Evolutionary conservation across 2,329 filamentous ascomycete species (phyloP), one percentile per base, ranked within the genome.

Genomic region (Biscogniauxia sp.): DNA sequence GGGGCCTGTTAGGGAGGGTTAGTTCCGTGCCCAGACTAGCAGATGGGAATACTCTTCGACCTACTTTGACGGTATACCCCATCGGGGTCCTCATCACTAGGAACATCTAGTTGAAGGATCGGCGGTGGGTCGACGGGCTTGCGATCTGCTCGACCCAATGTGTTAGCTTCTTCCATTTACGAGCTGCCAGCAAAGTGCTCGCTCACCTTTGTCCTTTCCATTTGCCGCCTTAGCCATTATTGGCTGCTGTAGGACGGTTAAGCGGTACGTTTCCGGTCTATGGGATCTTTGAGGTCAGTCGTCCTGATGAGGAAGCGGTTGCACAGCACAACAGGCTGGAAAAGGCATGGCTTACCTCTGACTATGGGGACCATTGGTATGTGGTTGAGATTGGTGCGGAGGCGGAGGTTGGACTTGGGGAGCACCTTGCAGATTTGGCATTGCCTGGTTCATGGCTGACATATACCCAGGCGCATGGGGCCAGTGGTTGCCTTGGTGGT

Each of bases 51-150:
- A 15, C 54, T 7, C 9, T 13, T 11, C 11, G 28, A 78, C 85
- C 73, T 81, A 90, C 85, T 90, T 79, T 75, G 84, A 53, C 84
- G 74, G 59, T 78, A 82, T 62, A 79, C 76, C 54, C 80, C 78
- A 57, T 76, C 72, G 1, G 79, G 79, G 61, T 85, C 82, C 55
- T 75, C 75, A 54, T 76, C 74, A 37, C 73, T 69, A 59, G 76
- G 77, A 59, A 83, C 78, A 57, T 84, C 74, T 53, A 96, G 82
- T 76, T 94, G 88, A 53, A 96, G 80, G 68, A 96, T 91, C 51
- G 92, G 92, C 13, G 92, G 92, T 56, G 93, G 92, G 73, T 97
- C 92, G 70, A 97, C 86, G 7, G 92, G 91, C 75, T 96, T 96
- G 67, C 92, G 88, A 71, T 91, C 90, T 91, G 55, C 45, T 54